Conservation (phyloP, 164 flowering plant genomes). For the Berberis vulgaris region DNA sequence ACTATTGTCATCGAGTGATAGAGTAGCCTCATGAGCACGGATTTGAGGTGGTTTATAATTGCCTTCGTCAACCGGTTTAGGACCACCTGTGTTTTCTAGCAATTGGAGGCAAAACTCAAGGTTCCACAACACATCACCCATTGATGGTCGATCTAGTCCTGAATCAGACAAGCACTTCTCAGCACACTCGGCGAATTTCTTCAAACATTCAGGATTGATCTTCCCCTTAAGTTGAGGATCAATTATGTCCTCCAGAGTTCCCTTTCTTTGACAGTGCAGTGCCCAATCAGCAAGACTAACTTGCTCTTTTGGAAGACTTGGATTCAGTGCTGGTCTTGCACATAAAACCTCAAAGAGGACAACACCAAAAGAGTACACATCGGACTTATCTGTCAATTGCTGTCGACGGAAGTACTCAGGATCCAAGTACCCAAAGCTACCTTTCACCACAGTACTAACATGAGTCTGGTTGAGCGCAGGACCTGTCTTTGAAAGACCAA, state of each 20-base stretch:
- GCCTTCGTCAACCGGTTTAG: too few relatives aligned
- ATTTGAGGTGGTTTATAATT: too few relatives aligned
- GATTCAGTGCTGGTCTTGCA: conserved; percentile 44
- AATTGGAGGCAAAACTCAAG: conserved; percentile 50
- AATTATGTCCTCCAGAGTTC: background rate
- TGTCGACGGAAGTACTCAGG: conserved; percentile 67
- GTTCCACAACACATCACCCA: conserved; percentile 62
- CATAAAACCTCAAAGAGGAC: conserved; percentile 54
- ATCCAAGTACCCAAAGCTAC: conserved; percentile 68
- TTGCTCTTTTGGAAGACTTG: conserved; percentile 47
- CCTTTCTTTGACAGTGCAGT: conserved; percentile 23
- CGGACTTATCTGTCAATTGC: conserved; percentile 65
- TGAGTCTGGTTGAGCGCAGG: conserved; percentile 39
- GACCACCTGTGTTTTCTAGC: conserved; percentile 14
- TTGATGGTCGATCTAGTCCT: conserved; percentile 35
- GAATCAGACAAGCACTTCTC: conserved; percentile 37
- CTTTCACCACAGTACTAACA: conserved; percentile 69
- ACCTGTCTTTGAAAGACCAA: conserved; percentile 70
- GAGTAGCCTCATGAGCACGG: too few relatives aligned
- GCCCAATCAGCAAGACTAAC: conserved; percentile 46
- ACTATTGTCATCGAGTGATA: too few relatives aligned
- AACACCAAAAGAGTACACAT: conserved; percentile 71
- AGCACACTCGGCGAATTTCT: conserved; percentile 45
- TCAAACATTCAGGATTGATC: conserved; percentile 40
- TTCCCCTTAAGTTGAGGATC: conserved; percentile 31